Evolutionary conservation across 2,329 filamentous ascomycete genomes (phyloP), one percentile per base, ranked within the genome.

Genomic region (Didymella lethalis): DNA sequence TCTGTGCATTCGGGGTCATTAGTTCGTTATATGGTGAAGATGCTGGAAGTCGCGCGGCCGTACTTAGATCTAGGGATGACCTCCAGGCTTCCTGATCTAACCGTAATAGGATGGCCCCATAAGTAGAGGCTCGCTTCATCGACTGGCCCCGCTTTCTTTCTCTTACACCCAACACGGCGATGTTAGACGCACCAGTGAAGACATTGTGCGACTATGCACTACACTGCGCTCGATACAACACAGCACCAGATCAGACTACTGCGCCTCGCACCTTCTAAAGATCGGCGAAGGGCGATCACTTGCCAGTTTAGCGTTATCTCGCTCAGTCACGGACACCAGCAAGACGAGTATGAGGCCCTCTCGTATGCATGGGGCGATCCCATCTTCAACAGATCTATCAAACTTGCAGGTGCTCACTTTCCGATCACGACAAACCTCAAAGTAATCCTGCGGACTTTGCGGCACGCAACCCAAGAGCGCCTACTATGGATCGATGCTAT

Each of bases 401-500:
- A 44, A n/a, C n/a, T 53, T 16, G 26, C 34, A 44, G 51, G 41
- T 36, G 7, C 20, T 6, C 16, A 52, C 10, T 49, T 43, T 38
- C 12, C 57, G 25, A 36, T 63, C 25, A 51, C 46, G 7, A 18
- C 41, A 8, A 63, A 61, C 32, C 57, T 61, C 18, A 51, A 47
- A 28, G 34, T 45, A 2, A 59, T 59, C 16, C 16, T 61, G 20
- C 49, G 57, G 48, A 44, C 54, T 14, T 34, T 63, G 7, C 57
- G 57, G 18, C 25, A 53, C 20, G 25, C 34, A 12, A 20, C 36
- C 12, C 44, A 36, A 28, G 46, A 50, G 16, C 54, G 62, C 7
- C n/a, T 46, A 14, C 23, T 64, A 3, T 64, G 62, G 59, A 47
- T 64, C 0, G 62, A 64, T 31, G 62, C 59, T 3, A 25, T 64